phyloP scores from a whole-genome alignment of 139 green algal genomes.

The Closterium sp. region DNA sequence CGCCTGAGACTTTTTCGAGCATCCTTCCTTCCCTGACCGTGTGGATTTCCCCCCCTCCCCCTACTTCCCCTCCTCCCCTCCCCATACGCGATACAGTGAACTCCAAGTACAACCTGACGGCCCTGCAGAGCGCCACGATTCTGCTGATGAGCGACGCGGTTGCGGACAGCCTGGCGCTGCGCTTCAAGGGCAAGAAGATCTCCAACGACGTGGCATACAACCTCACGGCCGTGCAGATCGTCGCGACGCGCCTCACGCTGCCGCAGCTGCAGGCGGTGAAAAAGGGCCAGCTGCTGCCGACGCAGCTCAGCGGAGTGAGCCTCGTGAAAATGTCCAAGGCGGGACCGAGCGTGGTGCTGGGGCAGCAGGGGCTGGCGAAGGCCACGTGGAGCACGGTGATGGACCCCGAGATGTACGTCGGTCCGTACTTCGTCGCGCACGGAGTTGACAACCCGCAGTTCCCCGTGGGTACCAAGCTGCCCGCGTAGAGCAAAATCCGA shows the following conservation, averaged over 20 bases:
- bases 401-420: not conserved
- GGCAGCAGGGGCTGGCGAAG: not conserved
- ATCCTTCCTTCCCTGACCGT: not conserved
- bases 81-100: not conserved
- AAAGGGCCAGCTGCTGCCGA: not conserved
- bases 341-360: not conserved
- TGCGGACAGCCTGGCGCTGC: not conserved
- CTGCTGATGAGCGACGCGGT: not conserved
- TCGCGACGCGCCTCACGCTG: not conserved
- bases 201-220: not conserved
- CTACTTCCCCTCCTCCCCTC: not conserved
- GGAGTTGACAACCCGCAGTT: not conserved
- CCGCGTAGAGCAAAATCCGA: too few relatives aligned
- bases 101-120: not conserved
- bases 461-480: not conserved
- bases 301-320: not conserved
- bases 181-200: not conserved
- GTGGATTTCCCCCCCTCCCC: too few relatives aligned
- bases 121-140: not conserved
- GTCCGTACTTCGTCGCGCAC: not conserved
- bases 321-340: not conserved
- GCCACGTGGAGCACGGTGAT: not conserved
- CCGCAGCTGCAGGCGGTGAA: not conserved
- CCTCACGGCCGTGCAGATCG: not conserved
- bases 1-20: too few relatives aligned